Base-by-base conservation (phyloP, 805 yeast genomes). In the Candida sakaeoensis region DNA sequence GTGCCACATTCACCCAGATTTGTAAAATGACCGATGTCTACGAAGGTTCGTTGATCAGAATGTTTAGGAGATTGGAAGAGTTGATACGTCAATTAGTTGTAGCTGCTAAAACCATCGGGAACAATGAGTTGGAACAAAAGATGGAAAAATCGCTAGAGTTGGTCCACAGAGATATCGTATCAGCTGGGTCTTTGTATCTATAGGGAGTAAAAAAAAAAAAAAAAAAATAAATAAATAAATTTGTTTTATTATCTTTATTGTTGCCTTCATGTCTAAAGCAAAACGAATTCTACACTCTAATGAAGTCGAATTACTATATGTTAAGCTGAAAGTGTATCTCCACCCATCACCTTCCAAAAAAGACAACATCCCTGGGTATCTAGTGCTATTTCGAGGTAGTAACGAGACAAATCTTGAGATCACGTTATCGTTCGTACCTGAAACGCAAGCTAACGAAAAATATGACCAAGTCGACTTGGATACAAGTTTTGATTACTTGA, bases 21-120 rank as follows among this genome's bases (percentile, higher is more conserved):
- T 91, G 98, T 68, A 91, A 91, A 62, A 89, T 93, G 96, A 93
- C 99, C 0, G 99, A 93, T 57, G 98, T 93, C 32, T 93, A 91
- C 52, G 99, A 93, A 68, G 99, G 99, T 30, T 84, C 95, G 16
- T 74, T 93, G 56, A 91, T 93, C 49, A 80, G 99, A 59, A 85
- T 87, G 80, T 93, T 93, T 70, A 84, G 93, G 61, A 76, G 99
- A 57, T 70, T 93, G 40, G 99, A 93, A 61, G 99, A 93, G 60
- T 74, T 93, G 72, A 68, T 93, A 41, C 79, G 91, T 54, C 99
- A 93, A 61, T 73, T 93, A 77, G 80, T 82, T 33, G 81, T 77
- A 50, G 98, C 97, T 10, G 93, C 99, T 2, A 87, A 85, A 56
- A 87, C 95, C 12, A 93, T 93, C 39, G 99, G 99, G 44, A 93